Base-by-base conservation (phyloP, 345 rosid genomes). In the Rhizophora mangle region DNA sequence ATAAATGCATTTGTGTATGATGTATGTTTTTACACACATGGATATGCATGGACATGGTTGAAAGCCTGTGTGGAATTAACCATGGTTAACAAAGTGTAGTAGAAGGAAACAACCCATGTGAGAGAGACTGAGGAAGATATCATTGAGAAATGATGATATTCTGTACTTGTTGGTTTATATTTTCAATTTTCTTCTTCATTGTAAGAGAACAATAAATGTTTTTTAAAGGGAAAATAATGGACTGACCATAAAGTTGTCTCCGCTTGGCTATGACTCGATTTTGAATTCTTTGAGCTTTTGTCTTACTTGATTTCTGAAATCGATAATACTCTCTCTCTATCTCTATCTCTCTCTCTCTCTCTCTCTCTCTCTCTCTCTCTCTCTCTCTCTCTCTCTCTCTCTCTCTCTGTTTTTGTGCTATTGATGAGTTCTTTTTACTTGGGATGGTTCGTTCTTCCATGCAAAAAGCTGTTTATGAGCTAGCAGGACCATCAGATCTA, bases 401-500 rank as follows among this genome's bases (percentile, higher is more conserved):
- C 68, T 75, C 65, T 73, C 74, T 79, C 64, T 79, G 63, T 68
- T 69, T 79, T 74, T 8, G 47, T 70, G 71, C 70, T 74, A 61
- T 73, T 77, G 74, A 80, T 60, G 78, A 63, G 26, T 37, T 72
- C 68, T 68, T 77, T 74, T 79, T 74, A 76, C 79, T 75, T 76
- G 82, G 70, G 77, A 65, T 76, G 77, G 85, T 87, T 88, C 91
- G 69, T 81, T 87, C 84, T 85, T 84, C 89, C 82, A 85, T 80
- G 89, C 85, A 85, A 84, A 85, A 85, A 77, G 82, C 88, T 82
- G 85, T 82, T 81, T 72, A 83, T 82, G 82, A 76, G 82, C 79
- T 79, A 71, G 78, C 78, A 85, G 84, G 76, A 84, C 82, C 87
- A 84, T 87, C 92, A 91, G 96, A 90, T 90, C 88, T 82, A 85